These are phyloP conservation scores for Solanum hybrid DNA, from an alignment of 305 asterid species.

Conservation along the genomic window DNA sequence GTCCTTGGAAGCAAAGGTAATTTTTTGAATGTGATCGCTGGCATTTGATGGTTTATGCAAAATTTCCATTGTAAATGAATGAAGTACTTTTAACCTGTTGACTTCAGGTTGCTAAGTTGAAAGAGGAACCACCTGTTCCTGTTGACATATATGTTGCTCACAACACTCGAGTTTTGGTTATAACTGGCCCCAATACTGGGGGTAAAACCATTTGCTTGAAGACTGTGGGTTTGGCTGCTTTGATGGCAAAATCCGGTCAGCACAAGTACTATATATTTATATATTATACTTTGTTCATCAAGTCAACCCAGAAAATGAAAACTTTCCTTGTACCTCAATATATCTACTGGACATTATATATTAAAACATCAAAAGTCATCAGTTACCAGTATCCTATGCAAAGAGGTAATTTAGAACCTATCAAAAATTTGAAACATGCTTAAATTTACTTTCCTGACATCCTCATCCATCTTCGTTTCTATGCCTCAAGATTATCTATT, in stretches of 20 bases:
- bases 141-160: constrained; percentile 56
- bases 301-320: background rate
- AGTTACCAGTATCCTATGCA: background rate
- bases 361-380: background rate
- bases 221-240: constrained; percentile 91
- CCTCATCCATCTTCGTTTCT: background rate
- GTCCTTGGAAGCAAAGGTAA: constrained; percentile 68
- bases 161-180: constrained; percentile 61
- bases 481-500: background rate
- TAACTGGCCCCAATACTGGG: constrained; percentile 98
- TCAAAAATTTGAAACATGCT: background rate
- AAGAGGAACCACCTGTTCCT: constrained; percentile 78
- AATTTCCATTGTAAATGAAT: background rate
- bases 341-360: background rate
- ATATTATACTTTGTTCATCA: constrained; percentile 4
- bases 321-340: background rate
- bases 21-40: background rate
- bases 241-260: constrained; percentile 99
- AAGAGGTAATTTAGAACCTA: background rate
- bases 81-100: constrained; percentile 2
- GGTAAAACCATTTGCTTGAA: constrained; percentile 97
- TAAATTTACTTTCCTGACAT: background rate
- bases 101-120: constrained; percentile 64
- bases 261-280: background rate
- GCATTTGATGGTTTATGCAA: constrained; percentile 2